Base-by-base conservation (phyloP, 495 filamentous ascomycete species). In the Penicillium daleae region DNA sequence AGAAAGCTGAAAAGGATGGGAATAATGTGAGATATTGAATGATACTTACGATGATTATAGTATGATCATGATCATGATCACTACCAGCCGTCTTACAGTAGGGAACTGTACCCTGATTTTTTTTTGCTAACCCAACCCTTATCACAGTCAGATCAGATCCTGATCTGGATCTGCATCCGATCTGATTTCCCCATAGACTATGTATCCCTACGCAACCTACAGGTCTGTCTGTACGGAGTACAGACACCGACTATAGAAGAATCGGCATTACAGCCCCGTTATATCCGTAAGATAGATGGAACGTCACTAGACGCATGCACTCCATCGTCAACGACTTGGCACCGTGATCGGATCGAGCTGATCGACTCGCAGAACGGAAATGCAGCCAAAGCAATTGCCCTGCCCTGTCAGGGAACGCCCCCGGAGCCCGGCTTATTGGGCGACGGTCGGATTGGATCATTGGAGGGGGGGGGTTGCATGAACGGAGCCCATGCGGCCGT, bases 401-500 rank as follows among this genome's bases (percentile, higher is more conserved):
- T 7, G 42, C 21, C 42, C 57, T 59, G 44, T 51, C 31, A 59
- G 44, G 57, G 57, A 59, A 33, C 42, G 44, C 57, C 42, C 22
- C 19, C 21, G n/a, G 21, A 46, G 42, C 19, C 42, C 57, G 57
- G 44, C 29, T 29, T 29, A 50, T 50, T 50, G 46, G 51, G 27
- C 51, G 27, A 35, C 51, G 31, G 29, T 12, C 49, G 13, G 49
- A 29, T 52, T 49, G 24, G 26, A 15, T 32, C 26, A 37, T 29
- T 49, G 39, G 56, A 40, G 56, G 56, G 56, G 27, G 15, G 50
- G 26, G 24, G 15, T 27, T 29, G 57, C 57, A 59, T 59, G 57
- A 59, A 59, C 42, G 31, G 29, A 50, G 57, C 53, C 61, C 37
- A 63, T 56, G 56, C 61, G 51, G 56, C 54, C 55, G 60, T 64